Percentiles rank a stretch among this genome's conserved stretches.
Conservation (phyloP, 805 yeast species). For the Kodamaea neixiangensis region DNA sequence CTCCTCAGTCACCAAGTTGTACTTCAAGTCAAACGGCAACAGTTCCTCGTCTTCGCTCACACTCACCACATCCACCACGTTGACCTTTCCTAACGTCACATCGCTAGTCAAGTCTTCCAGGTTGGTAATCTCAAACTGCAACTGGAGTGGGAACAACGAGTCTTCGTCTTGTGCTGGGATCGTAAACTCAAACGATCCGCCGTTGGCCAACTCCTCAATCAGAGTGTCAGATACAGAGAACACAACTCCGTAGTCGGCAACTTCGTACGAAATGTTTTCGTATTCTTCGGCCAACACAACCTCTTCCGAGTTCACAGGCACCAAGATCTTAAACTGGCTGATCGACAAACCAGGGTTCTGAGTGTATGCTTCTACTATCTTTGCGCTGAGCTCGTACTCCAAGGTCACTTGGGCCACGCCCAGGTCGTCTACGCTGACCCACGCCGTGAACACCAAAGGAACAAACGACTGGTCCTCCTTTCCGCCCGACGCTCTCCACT, state of each 20-base stretch:
- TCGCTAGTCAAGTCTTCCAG: conserved; percentile 44
- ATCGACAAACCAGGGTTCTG: conserved; percentile 32
- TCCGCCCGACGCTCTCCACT: conserved; percentile 82
- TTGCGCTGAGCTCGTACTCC: conserved; percentile 76
- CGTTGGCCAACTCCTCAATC: conserved; percentile 46
- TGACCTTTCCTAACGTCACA: conserved; percentile 62
- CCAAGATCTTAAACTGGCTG: conserved; percentile 25
- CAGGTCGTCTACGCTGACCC: conserved; percentile 73
- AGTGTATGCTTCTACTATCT: conserved; percentile 29
- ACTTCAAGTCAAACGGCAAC: conserved; percentile 69
- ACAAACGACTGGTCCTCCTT: conserved; percentile 46
- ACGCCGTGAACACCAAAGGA: conserved; percentile 78
- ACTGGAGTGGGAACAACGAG: conserved; percentile 82
- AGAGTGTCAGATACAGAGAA: conserved; percentile 61
- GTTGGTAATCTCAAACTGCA: conserved; percentile 55
- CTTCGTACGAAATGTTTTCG: conserved; percentile 53
- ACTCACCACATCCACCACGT: conserved; percentile 58
- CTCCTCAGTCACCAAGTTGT: conserved; percentile 56
- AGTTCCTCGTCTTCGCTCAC: conserved; percentile 52
- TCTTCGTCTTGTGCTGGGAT: conserved; percentile 80
- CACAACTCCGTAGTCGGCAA: conserved; percentile 67
- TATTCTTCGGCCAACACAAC: conserved; percentile 48
- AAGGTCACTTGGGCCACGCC: conserved; percentile 73
- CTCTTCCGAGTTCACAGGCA: conserved; percentile 66
- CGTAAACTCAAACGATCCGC: conserved; percentile 79